Percentiles rank a stretch among this genome's conserved stretches.
Conservation (phyloP, 2,329 filamentous ascomycete species). For the Ilyonectria destructans region DNA sequence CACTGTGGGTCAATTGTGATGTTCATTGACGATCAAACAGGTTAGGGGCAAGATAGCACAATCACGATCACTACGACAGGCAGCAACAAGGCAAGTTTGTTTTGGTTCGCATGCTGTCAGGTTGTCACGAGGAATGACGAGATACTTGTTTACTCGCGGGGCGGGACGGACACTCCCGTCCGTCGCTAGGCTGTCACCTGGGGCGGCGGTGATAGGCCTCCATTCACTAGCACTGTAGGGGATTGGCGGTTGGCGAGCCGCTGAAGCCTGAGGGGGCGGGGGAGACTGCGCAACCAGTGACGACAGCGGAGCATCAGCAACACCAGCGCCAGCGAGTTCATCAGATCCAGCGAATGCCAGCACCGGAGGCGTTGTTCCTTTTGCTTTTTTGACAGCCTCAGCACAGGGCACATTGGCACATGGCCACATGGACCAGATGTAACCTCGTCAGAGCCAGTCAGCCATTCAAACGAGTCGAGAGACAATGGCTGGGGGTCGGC, state of each 20-base stretch:
- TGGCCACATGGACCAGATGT: background rate
- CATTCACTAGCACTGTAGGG: background rate
- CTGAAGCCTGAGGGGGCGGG: background rate
- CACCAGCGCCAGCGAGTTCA: background rate
- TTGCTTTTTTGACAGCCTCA: background rate
- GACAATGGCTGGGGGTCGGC: background rate
- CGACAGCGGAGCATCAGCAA: background rate
- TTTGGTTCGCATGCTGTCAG: background rate
- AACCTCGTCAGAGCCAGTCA: background rate
- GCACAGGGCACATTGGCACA: conserved; percentile 1
- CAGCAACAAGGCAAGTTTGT: background rate
- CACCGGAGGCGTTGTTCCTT: background rate
- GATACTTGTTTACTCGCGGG: background rate
- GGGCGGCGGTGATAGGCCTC: background rate
- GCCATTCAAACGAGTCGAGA: background rate
- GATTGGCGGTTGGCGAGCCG: background rate
- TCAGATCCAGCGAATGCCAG: background rate
- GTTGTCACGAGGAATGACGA: background rate
- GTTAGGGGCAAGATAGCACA: background rate
- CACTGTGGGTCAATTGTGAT: background rate
- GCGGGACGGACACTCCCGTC: conserved; percentile 11
- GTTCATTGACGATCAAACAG: background rate
- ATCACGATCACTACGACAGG: background rate
- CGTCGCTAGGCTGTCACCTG: background rate
- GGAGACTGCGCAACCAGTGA: background rate